phyloP scores from a whole-genome alignment of 495 filamentous ascomycete genomes.

The Letharia lupina region DNA sequence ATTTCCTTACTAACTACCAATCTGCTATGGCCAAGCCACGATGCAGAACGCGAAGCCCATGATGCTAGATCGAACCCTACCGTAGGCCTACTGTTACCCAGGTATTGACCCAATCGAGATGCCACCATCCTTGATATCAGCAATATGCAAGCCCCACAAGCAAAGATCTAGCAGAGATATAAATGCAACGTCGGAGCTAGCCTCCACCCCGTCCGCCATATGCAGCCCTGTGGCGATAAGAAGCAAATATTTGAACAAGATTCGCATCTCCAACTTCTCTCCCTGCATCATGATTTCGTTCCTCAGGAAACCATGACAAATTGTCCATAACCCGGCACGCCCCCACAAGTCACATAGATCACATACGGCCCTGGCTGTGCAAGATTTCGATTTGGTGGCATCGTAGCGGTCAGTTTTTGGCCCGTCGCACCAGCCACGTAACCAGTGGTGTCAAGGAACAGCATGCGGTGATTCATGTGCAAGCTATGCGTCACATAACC shows the following conservation, averaged over 20 bases:
- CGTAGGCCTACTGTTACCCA: background rate
- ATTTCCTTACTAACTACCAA: background rate
- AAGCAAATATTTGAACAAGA: background rate
- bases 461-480: conserved; percentile 57
- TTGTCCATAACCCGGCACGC: conserved; percentile 49
- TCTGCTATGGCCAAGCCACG: background rate
- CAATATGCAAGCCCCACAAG: background rate
- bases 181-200: background rate
- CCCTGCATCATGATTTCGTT: background rate
- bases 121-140: background rate
- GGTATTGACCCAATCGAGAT: background rate
- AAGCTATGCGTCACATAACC: conserved; percentile 55
- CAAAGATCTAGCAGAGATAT: background rate
- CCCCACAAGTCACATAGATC: conserved; percentile 51
- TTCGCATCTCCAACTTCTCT: background rate
- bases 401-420: conserved; percentile 44
- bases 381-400: conserved; percentile 47
- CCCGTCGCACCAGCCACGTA: conserved; percentile 33
- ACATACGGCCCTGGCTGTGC: conserved; percentile 54
- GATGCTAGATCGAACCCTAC: background rate
- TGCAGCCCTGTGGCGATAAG: conserved; percentile 3
- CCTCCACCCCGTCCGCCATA: background rate
- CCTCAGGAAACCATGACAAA: conserved; percentile 35
- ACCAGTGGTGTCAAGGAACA: conserved; percentile 46
- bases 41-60: background rate